Evolutionary conservation across 2,329 filamentous ascomycete species (phyloP), one percentile per base, ranked within the genome.

Genomic region (Penicillium brevicompactum): DNA sequence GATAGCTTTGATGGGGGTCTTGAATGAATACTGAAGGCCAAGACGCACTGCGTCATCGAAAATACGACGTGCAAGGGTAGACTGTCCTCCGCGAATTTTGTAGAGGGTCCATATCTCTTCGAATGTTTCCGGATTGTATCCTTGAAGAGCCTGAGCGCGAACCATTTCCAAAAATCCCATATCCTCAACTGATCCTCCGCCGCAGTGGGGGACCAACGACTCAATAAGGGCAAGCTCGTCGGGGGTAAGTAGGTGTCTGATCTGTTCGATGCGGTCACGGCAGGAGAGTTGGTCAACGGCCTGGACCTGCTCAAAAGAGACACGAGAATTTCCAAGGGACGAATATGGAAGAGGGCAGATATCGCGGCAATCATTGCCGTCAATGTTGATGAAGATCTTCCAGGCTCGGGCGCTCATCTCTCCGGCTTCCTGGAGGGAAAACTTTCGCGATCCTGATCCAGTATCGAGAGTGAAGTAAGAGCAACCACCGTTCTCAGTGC

Each of bases 21-120:
- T 64, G 41, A 72, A 72, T 11, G 51, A 32, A 47, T 70, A 72
- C 1, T 68, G 48, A 8, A 72, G 56, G 0, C 64, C 65, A 31
- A 51, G 46, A 5, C 52, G 41, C 2, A 57, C 53, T 2, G 67
- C 65, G 42, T 71, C 67, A 2, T 67, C 41, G 46, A 72, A 71
- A 31, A 71, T 67, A 1, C 53, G 53, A 30, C 54, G 58, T 2
- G 66, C 67, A 5, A 71, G 58, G 0, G 53, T 57, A 1, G 70
- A 70, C 48, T 71, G 68, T 1, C 70, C 69, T 34, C 66, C 64
- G 1, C 64, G 61, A 4, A 72, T 53, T 55, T 71, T 71, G 51
- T 67, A 72, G 24, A 63, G 8, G 52, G 58, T 56, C 63, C 63
- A 66, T 14, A 66, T 53, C 11, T 64, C 58, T 3, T 56, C 58